phyloP scores from a whole-genome alignment of 371 early-diverging fungal species.

The Mortierella sp. region DNA sequence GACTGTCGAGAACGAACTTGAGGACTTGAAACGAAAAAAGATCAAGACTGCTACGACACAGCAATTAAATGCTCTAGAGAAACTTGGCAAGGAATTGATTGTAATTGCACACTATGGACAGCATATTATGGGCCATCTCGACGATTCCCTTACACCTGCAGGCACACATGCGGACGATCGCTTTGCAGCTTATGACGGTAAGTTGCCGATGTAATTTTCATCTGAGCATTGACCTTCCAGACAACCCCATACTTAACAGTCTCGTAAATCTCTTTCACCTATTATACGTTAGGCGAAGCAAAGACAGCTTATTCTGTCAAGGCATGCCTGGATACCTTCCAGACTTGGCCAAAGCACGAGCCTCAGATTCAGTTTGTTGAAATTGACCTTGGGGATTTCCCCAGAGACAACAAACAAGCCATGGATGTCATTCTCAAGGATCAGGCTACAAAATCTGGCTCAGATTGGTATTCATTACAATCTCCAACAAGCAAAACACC shows the following conservation, averaged over 20 bases:
- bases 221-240: not conserved
- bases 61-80: conserved; percentile 45
- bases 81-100: conserved; percentile 49
- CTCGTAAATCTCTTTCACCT: not conserved
- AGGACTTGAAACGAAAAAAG: conserved; percentile 47
- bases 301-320: conserved; percentile 48
- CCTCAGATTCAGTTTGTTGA: conserved; percentile 30
- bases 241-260: not conserved
- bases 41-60: conserved; percentile 37
- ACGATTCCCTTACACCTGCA: conserved; percentile 49
- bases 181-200: conserved; percentile 42
- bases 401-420: conserved; percentile 51
- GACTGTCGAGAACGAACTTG: conserved; percentile 43
- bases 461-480: conserved; percentile 51
- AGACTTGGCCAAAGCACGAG: conserved; percentile 28
- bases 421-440: conserved; percentile 47
- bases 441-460: conserved; percentile 45
- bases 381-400: conserved; percentile 50
- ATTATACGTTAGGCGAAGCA: conserved; percentile 30
- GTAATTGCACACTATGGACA: conserved; percentile 48
- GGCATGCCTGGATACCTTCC: conserved; percentile 48
- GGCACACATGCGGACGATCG: conserved; percentile 49
- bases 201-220: not conserved
- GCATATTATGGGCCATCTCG: conserved; percentile 31
- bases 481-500: conserved; percentile 13